Conservation (phyloP, 108 stramenopile genomes). For the Nitzschia sp. region DNA sequence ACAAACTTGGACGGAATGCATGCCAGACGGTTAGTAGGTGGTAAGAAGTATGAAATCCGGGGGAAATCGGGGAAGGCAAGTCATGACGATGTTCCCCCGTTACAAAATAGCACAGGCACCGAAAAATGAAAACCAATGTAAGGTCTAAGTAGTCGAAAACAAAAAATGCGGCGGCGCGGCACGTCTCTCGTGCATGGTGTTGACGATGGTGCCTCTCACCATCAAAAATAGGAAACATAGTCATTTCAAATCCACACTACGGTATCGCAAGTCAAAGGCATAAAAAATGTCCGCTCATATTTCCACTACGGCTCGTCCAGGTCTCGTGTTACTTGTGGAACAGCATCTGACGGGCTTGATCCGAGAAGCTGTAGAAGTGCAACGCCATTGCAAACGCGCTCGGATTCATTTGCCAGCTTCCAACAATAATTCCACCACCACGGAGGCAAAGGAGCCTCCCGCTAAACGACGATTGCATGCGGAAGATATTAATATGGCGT, state of each 20-base stretch:
- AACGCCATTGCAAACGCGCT: constrained; percentile 77
- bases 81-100: no score
- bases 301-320: constrained; percentile 18
- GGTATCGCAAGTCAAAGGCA: background rate
- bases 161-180: no score
- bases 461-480: constrained; percentile 68
- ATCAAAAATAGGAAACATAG: no score
- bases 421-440: background rate
- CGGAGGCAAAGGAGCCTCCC: constrained; percentile 11
- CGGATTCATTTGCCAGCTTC: constrained; percentile 41
- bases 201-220: no score
- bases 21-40: no score
- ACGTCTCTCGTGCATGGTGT: no score
- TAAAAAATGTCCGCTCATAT: background rate
- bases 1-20: no score
- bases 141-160: no score
- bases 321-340: constrained; percentile 62
- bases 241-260: constrained; percentile 97
- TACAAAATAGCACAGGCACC: no score
- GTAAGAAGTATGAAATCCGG: no score
- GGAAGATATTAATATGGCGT: constrained; percentile 86
- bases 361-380: constrained; percentile 70
- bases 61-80: no score
- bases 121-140: no score
- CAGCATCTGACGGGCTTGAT: constrained; percentile 71